phyloP scores from a whole-genome alignment of 2,329 filamentous ascomycete genomes.

The Mycocentrospora acerina region DNA sequence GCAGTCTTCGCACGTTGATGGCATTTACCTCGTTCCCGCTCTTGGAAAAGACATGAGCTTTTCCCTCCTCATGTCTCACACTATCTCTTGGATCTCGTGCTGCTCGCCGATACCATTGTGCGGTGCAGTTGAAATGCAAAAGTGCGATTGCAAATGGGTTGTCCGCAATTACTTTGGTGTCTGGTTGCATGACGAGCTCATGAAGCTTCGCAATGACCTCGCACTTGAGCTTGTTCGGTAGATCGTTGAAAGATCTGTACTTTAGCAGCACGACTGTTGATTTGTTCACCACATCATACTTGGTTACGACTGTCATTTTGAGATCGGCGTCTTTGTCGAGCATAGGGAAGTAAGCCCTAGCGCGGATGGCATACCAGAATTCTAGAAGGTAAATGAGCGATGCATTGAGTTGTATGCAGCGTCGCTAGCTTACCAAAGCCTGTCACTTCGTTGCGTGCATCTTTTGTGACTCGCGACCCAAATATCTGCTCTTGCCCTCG shows the following conservation, averaged over 20 bases:
- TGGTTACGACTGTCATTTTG: slow-evolving; percentile 8
- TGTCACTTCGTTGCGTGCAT: slow-evolving; percentile 1
- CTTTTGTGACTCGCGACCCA: slow-evolving; percentile 5
- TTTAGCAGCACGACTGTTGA: slow-evolving; percentile 10
- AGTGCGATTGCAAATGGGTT: slow-evolving; percentile 8
- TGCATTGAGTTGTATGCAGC: no score
- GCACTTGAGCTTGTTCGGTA: slow-evolving; percentile 4
- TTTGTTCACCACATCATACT: slow-evolving; percentile 4
- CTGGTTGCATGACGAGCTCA: no score
- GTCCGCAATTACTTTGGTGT: background rate
- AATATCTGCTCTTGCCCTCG: slow-evolving; percentile 14
- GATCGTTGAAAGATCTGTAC: slow-evolving; percentile 12
- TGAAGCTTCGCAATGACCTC: slow-evolving; percentile 4
- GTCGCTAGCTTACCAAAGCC: slow-evolving; percentile 3
- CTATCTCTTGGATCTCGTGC: slow-evolving; percentile 9
- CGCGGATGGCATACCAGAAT: slow-evolving; percentile 13
- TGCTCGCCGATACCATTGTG: slow-evolving; percentile 8
- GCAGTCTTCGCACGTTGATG: slow-evolving; percentile 4
- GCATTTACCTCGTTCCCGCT: slow-evolving; percentile 5
- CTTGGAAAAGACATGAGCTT: no score
- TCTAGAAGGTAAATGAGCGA: no score
- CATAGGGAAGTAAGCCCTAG: slow-evolving; percentile 7
- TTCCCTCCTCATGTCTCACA: slow-evolving; percentile 7
- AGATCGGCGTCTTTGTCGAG: slow-evolving; percentile 11
- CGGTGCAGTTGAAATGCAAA: slow-evolving; percentile 9